These are phyloP conservation scores for Cupressus sempervirens DNA, from an alignment of 75 land plant species.

Conservation along the genomic window DNA sequence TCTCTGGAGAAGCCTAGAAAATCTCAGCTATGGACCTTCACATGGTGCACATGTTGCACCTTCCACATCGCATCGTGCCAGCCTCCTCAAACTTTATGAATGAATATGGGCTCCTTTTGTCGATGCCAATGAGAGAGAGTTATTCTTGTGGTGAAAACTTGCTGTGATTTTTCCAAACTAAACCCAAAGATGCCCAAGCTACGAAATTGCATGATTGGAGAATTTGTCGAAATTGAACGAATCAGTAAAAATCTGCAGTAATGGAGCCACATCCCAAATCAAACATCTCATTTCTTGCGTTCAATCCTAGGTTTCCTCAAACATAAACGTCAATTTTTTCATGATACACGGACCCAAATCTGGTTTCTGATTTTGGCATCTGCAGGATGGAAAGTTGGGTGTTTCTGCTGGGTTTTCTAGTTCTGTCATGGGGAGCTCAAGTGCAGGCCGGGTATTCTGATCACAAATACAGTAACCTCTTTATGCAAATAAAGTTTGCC, in stretches of 20 bases:
- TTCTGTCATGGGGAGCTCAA: not conserved
- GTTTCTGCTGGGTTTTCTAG: not conserved
- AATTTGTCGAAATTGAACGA: not conserved
- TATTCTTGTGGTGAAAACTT: no score
- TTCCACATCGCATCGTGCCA: no score
- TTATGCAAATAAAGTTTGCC: slow-evolving; percentile 53
- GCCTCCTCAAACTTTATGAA: no score
- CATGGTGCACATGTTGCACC: no score
- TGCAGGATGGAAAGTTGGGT: not conserved
- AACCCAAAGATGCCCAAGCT: not conserved
- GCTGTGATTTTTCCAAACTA: no score
- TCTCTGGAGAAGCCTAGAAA: no score
- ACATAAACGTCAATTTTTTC: not conserved
- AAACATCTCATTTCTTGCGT: not conserved
- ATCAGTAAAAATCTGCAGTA: not conserved
- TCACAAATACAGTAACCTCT: slow-evolving; percentile 30
- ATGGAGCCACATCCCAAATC: not conserved
- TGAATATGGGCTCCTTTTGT: no score
- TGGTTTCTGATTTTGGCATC: not conserved
- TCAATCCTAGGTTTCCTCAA: not conserved
- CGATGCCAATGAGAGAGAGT: no score
- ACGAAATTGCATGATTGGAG: not conserved
- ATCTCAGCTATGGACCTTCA: no score
- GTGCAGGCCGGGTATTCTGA: slow-evolving; percentile 19
- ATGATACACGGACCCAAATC: not conserved